Percentiles rank a stretch among this genome's conserved stretches.
Conservation (phyloP, 225 moss, liverwort and hornwort species). For the Polytrichum formosum region DNA sequence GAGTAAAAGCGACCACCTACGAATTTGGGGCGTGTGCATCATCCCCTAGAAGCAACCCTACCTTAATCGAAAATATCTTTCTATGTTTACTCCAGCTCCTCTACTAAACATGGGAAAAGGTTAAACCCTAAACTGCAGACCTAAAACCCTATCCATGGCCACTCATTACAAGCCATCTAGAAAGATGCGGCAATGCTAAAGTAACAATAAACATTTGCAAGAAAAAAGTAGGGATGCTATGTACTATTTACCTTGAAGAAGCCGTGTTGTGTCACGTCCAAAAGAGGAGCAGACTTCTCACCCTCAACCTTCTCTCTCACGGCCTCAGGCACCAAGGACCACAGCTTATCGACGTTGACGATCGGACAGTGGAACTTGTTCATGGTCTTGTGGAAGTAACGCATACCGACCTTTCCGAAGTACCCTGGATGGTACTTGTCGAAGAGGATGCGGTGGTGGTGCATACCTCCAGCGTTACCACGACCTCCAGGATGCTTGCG, state of each 20-base stretch:
- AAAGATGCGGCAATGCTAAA: too few relatives aligned
- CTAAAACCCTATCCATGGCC: too few relatives aligned
- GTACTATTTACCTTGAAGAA: conserved; percentile 27
- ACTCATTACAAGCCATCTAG: too few relatives aligned
- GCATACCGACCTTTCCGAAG: conserved; percentile 55
- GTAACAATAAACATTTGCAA: too few relatives aligned
- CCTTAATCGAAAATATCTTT: too few relatives aligned
- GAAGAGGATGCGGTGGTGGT: conserved; percentile 49
- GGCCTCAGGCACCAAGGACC: conserved; percentile 49
- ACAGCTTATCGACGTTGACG: conserved; percentile 46
- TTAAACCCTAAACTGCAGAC: too few relatives aligned
- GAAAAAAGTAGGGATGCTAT: background rate
- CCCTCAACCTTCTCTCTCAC: conserved; percentile 38
- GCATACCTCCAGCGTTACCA: conserved; percentile 56
- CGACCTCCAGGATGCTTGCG: conserved; percentile 58
- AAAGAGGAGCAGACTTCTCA: conserved; percentile 34
- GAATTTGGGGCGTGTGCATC: too few relatives aligned
- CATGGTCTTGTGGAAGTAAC: conserved; percentile 58
- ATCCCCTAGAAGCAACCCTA: too few relatives aligned
- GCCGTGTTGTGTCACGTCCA: conserved; percentile 52
- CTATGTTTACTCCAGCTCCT: too few relatives aligned
- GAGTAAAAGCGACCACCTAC: too few relatives aligned
- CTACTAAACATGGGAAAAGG: too few relatives aligned
- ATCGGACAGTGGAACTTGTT: conserved; percentile 53
- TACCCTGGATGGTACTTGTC: conserved; percentile 57